Base-by-base conservation (phyloP, 176 grass and related monocot species). In the Aegilops umbellulata region DNA sequence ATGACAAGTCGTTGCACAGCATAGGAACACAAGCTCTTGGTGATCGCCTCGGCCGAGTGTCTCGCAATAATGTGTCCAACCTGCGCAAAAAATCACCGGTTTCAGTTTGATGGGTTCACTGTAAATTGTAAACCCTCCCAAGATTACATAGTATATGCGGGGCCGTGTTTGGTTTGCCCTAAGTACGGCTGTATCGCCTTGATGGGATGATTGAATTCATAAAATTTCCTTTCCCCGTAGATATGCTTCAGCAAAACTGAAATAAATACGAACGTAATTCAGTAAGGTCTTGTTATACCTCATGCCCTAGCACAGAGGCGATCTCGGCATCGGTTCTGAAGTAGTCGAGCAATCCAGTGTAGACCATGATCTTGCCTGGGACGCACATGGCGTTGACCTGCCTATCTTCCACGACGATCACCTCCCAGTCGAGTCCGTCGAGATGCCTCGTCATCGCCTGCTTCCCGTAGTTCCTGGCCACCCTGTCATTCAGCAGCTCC, bases 361-460 rank as follows among this genome's bases (percentile, higher is more conserved):
- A 95, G 38, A 94, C 92, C 14, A 95, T 14, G 34, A 98, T 98
- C 80, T 98, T 98, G 58, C 97, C 93, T 0, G 97, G 94, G 39
- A 92, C 57, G 89, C 97, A 98, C 67, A 94, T 89, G 11, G 93
- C 97, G 89, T 95, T 98, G 42, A 92, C 76, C 1, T 75, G 49
- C 22, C 86, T 36, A 32, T 98, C 88, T 27, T 49, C 82, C 9
- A 98, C 90, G 72, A 98, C 97, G 17, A 98, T 84, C 74, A 92
- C 88, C 86, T 98, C 92, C 97, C 93, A 95, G 74, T 95, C 94
- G 29, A 95, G 68, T 10, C 88, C 82, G 6, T 95, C 88, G 25
- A 98, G 85, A 76, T 95, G 93, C 68, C 62, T 89, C n/a, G 88
- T 95, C 71, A 74, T 69, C 0, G 86, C 36, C 20, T 85, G 62